Base-by-base conservation (phyloP, 805 yeast species). In the Wilhelminamyces savonicus region DNA sequence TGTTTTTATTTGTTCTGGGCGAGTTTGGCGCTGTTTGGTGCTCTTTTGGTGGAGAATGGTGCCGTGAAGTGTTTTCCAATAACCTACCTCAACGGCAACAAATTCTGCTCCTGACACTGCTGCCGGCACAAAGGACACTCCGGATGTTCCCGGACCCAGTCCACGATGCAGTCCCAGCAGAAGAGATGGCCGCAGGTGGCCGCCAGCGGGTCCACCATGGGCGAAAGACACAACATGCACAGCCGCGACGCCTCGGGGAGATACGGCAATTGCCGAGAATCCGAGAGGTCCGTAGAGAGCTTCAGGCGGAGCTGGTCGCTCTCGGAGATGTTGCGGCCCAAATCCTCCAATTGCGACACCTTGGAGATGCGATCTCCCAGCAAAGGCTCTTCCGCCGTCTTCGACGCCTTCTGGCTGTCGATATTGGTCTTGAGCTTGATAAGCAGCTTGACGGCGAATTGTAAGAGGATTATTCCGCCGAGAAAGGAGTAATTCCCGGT, bases 61-160 rank as follows among this genome's bases (percentile, higher is more conserved):
- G n/a, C n/a, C n/a, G n/a, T n/a, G n/a, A n/a, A n/a, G n/a, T n/a
- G n/a, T n/a, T n/a, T n/a, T n/a, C n/a, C n/a, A n/a, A n/a, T n/a
- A n/a, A n/a, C n/a, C n/a, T 40, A 69, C 30, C 69, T 59, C 30
- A 82, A 50, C 1, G 84, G 78, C 24, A 85, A 57, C 29, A 85
- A 48, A 37, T 76, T 73, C 50, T 78, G 80, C 43, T 71, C 80
- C 17, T 66, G 58, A 29, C 85, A 70, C 15, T 62, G 67, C 40
- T 81, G 92, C 31, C 97, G 58, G 49, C 97, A 92, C 16, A 92
- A 61, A 0, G 98, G 97, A 50, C 98, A 90, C 48, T 87, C 96
- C 0, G 86, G 79, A 30, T 71, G 69, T 41, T 87, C 95, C 38
- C 85, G 66, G 35, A 87, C 75, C 97, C 97, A 90, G 43, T 83